phyloP scores from a whole-genome alignment of 768 basidiomycete species.

The Crassisporium funariophilum region DNA sequence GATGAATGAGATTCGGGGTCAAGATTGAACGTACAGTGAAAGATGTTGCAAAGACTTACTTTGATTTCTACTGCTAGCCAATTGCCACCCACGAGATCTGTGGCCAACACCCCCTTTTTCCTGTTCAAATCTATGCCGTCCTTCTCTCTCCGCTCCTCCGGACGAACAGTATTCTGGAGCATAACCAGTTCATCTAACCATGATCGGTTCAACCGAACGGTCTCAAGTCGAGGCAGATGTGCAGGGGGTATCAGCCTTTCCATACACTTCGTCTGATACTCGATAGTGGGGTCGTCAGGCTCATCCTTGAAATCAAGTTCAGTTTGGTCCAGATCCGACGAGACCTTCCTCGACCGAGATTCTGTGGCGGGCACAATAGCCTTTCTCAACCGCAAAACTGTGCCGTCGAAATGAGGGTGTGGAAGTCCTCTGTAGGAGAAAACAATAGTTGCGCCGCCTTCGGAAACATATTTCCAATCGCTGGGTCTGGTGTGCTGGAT shows the following conservation, averaged over 20 bases:
- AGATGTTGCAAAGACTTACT: conserved; percentile 42
- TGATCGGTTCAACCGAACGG: conserved; percentile 44
- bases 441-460: conserved; percentile 92
- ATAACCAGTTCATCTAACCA: conserved; percentile 66
- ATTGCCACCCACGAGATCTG: conserved; percentile 71
- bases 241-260: conserved; percentile 60
- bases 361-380: conserved; percentile 6
- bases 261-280: conserved; percentile 69
- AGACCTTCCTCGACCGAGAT: background rate
- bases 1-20: conserved; percentile 7
- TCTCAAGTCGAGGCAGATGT: conserved; percentile 59
- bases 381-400: conserved; percentile 81
- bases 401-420: conserved; percentile 56
- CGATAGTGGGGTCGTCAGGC: conserved; percentile 40
- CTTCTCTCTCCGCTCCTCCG: conserved; percentile 51
- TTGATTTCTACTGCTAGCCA: conserved; percentile 89
- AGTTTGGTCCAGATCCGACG: background rate
- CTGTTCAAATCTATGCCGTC: conserved; percentile 61
- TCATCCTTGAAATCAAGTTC: conserved; percentile 19
- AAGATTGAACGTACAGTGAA: background rate
- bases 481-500: conserved; percentile 38
- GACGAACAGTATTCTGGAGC: conserved; percentile 52
- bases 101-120: conserved; percentile 69
- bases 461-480: conserved; percentile 86
- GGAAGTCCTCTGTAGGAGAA: conserved; percentile 74